Conservation (phyloP, 2,329 filamentous ascomycete species). For the Alternaria conjuncta region DNA sequence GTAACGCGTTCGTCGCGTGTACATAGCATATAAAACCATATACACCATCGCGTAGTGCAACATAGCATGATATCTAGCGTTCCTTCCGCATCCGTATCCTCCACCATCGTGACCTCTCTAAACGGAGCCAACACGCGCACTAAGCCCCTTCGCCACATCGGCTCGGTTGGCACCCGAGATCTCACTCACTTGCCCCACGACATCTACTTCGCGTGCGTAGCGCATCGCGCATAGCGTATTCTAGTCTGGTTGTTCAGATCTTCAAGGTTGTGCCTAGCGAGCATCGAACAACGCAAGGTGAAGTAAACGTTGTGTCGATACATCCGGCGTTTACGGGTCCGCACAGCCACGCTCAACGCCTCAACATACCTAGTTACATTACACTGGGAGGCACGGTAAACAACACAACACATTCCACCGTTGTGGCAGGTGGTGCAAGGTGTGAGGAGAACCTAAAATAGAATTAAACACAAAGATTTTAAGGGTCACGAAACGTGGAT, state of each 20-base stretch:
- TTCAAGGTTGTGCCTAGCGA: background rate
- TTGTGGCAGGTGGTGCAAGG: background rate
- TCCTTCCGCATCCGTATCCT: background rate
- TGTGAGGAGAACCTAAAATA: background rate
- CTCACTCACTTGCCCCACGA: background rate
- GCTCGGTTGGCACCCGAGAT: constrained; percentile 5
- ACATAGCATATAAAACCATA: background rate
- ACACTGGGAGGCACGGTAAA: background rate
- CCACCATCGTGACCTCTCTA: background rate
- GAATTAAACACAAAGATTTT: background rate
- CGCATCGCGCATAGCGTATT: background rate
- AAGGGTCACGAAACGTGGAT: constrained; percentile 6
- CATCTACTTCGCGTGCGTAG: background rate
- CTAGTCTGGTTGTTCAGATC: too few species aligned
- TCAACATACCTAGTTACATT: background rate
- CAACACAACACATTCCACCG: background rate
- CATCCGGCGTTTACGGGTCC: background rate
- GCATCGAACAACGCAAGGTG: background rate
- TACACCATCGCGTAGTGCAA: background rate
- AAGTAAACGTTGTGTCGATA: background rate
- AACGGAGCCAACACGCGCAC: background rate
- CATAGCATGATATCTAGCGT: background rate
- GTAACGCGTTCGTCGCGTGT: background rate
- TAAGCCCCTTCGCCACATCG: background rate
- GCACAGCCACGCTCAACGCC: background rate